Evolutionary conservation across 805 yeast genomes (phyloP).

Genomic region (Starmerella roubikii): DNA sequence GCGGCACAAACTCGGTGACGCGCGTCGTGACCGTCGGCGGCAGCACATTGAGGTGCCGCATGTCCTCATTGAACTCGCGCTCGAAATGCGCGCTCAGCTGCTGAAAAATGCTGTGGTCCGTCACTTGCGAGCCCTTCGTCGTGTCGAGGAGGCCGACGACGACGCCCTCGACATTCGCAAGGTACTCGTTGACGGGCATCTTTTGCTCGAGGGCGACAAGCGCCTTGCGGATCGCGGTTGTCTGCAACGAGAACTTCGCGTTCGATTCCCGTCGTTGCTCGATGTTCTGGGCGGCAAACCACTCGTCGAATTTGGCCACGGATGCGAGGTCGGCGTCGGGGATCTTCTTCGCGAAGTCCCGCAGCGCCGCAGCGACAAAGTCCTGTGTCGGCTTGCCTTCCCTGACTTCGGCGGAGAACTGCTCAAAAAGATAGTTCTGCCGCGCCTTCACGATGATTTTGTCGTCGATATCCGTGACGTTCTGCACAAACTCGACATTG

Average conservation of each 20-base stretch:
- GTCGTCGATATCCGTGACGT: conserved; percentile 97
- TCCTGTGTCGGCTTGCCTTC: conserved; percentile 26
- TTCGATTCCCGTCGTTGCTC: conserved; percentile 38
- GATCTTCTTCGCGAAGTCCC: conserved; percentile 29
- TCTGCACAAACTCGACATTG: conserved; percentile 77
- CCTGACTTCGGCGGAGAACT: conserved; percentile 31
- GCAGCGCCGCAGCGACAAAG: conserved; percentile 17
- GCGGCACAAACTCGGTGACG: conserved; percentile 91
- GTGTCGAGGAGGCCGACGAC: conserved; percentile 60
- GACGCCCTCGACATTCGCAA: conserved; percentile 53
- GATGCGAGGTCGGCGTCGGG: conserved; percentile 9
- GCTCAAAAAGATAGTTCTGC: conserved; percentile 66
- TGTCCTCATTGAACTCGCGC: conserved; percentile 65
- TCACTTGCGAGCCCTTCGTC: conserved; percentile 58
- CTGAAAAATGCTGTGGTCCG: conserved; percentile 73
- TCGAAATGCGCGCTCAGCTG: conserved; percentile 86
- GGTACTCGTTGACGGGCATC: conserved; percentile 25
- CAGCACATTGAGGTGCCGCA: conserved; percentile 70
- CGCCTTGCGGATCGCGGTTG: conserved; percentile 47
- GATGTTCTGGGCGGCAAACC: conserved; percentile 41
- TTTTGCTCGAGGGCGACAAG: conserved; percentile 28
- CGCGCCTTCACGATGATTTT: conserved; percentile 91
- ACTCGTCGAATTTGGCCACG: conserved; percentile 32
- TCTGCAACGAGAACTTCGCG: conserved; percentile 83
- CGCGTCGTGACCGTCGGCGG: conserved; percentile 81